Evolutionary conservation across 257 asterid genomes (phyloP).

Genomic region (Pogostemon cablin): DNA sequence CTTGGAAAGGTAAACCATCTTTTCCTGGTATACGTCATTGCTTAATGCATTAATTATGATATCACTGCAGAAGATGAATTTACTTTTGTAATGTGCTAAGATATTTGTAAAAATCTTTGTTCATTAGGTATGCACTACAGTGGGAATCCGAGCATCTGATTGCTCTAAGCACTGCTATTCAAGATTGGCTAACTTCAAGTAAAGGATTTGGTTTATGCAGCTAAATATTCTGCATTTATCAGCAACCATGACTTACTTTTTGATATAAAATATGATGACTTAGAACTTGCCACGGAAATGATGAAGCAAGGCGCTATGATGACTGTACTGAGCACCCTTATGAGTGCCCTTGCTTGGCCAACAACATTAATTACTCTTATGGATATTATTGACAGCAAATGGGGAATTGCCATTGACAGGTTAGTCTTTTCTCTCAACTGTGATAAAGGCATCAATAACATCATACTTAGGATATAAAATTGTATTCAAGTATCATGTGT

Average conservation of each 20-base stretch:
- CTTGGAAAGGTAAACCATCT: slow-evolving; percentile 68
- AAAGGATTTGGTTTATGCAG: slow-evolving; percentile 45
- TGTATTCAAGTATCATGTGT: not conserved
- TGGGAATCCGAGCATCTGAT: slow-evolving; percentile 93
- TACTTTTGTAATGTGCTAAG: not conserved
- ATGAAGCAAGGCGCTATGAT: slow-evolving; percentile 96
- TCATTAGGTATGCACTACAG: slow-evolving; percentile 76
- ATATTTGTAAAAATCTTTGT: slow-evolving; percentile 36
- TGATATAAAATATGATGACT: slow-evolving; percentile 26
- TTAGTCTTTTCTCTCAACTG: slow-evolving; percentile 35
- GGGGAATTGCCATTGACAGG: slow-evolving; percentile 95
- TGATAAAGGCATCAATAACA: not conserved
- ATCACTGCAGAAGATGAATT: not conserved
- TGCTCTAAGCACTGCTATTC: slow-evolving; percentile 95
- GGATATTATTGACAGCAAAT: slow-evolving; percentile 85
- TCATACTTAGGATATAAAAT: not conserved
- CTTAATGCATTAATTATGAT: slow-evolving; percentile 10
- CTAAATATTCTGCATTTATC: slow-evolving; percentile 25
- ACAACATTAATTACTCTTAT: slow-evolving; percentile 74
- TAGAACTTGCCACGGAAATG: slow-evolving; percentile 71
- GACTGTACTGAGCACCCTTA: slow-evolving; percentile 73
- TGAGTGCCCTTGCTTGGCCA: slow-evolving; percentile 93
- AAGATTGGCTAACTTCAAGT: slow-evolving; percentile 99
- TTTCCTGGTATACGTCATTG: not conserved
- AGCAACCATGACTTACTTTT: slow-evolving; percentile 2